Base-by-base conservation (phyloP, 2,329 filamentous ascomycete species). In the Geosmithia putterillii region DNA sequence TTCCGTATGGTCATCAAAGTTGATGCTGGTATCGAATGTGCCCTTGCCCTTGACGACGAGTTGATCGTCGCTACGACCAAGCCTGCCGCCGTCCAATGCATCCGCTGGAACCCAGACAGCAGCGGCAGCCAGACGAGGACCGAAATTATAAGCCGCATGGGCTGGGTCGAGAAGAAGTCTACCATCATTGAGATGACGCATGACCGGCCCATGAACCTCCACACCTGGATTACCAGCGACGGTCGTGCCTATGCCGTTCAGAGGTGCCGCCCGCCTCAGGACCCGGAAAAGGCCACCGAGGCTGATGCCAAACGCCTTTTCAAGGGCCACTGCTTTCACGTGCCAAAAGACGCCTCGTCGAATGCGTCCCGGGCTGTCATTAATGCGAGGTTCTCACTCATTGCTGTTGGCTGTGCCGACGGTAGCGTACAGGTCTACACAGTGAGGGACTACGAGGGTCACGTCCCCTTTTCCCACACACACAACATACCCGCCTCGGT, bases 1-100 rank as follows among this genome's bases (percentile, higher is more conserved):
- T 98, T 98, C 62, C 79, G 90, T 45, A 95, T 95, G 85, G 90
- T 95, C 14, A 96, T 98, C 56, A 94, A 94, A 58, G 87, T 98
- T 17, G 92, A 98, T 62, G 92, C 92, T 3, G 92, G 92, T 2
- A 95, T 98, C 52, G 81, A 81, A 51, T 86, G 81, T 54, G 87
- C 86, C 10, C 66, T 96, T 44, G 90, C 92, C 2, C 72, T 96
- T 19, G 92, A 96, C 51, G 86, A 95, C 44, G 92, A 96, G 60
- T 69, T 98, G 36, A 73, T 96, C 19, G 89, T 98, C 42, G 86
- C 92, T 4, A 98, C 92, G 1, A 73, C 79, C 45, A 95, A 92
- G 56, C 92, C 92, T 3, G 82, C 89, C 1, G 90, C 92, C n/a
- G 79, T 96, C 15, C 92, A 98, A 61, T 95, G 89, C 63, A 96